Evolutionary conservation across 139 green algal genomes (phyloP).

Genomic region (Micromonas pusilla): DNA sequence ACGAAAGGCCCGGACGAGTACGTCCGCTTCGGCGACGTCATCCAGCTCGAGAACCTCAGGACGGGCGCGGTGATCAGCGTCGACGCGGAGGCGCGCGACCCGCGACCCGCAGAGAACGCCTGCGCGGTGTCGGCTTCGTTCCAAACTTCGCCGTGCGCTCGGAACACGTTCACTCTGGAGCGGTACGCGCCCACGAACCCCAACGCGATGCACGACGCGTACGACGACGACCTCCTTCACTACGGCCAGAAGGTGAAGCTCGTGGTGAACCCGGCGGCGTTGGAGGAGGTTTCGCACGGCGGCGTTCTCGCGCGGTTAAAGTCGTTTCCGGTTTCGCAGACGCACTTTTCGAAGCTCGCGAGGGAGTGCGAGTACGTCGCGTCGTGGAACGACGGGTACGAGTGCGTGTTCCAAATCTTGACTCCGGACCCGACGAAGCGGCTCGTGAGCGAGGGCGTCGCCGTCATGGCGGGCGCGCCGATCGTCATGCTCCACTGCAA

Average conservation of each 20-base stretch:
- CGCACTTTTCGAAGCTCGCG: conserved; percentile 41
- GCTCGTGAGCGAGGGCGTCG: not conserved
- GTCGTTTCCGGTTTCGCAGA: not conserved
- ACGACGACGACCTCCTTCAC: conserved; percentile 41
- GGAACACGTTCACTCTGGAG: conserved; percentile 49
- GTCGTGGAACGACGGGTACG: conserved; percentile 38
- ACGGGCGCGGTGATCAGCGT: conserved; percentile 42
- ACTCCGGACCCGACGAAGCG: conserved; percentile 9
- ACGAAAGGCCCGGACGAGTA: conserved; percentile 43
- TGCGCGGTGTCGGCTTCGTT: conserved; percentile 43
- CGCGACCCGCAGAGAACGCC: conserved; percentile 36
- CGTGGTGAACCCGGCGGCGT: conserved; percentile 19
- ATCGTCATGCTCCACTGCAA: conserved; percentile 41
- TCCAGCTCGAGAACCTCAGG: conserved; percentile 37
- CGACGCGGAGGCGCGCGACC: conserved; percentile 41
- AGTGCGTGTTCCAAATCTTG: conserved; percentile 43
- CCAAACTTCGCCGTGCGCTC: conserved; percentile 35
- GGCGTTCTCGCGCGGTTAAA: no score
- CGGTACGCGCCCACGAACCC: conserved; percentile 38
- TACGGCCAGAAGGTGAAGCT: conserved; percentile 50
- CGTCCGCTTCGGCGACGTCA: conserved; percentile 55
- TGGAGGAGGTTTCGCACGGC: no score
- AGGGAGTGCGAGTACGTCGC: conserved; percentile 49
- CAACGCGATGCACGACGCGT: conserved; percentile 22
- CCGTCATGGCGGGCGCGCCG: conserved; percentile 29